Evolutionary conservation across 2,329 filamentous ascomycete species (phyloP).

Genomic region (Domatiomyces globalis): DNA sequence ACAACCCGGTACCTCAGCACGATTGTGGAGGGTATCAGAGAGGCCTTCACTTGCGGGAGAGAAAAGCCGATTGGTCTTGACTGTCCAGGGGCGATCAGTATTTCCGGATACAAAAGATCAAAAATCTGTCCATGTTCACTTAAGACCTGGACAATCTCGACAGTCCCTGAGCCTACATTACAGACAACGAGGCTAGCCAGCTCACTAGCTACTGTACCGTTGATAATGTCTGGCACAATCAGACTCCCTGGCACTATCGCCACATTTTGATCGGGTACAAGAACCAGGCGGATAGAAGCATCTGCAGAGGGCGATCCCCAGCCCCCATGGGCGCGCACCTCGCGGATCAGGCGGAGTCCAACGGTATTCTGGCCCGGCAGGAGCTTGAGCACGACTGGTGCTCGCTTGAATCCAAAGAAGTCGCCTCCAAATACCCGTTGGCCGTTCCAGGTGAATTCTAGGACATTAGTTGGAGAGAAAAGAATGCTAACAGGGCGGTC

Average conservation of each 20-base stretch:
- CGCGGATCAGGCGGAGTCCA: constrained; percentile 40
- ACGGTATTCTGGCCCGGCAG: constrained; percentile 37
- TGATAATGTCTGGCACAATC: constrained; percentile 39
- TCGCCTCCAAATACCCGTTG: constrained; percentile 43
- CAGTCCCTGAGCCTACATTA: constrained; percentile 5
- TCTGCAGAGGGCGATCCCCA: constrained; percentile 33
- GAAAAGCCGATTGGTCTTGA: constrained; percentile 23
- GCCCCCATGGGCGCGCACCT: constrained; percentile 44
- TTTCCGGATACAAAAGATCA: constrained; percentile 1
- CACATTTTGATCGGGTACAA: constrained; percentile 19
- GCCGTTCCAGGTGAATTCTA: constrained; percentile 41
- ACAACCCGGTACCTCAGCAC: not conserved
- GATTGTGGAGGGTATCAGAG: not conserved
- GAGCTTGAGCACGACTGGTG: constrained; percentile 37
- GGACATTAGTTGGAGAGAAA: constrained; percentile 34
- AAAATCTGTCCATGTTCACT: not conserved
- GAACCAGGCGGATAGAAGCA: constrained; percentile 25
- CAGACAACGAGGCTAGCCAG: constrained; percentile 21
- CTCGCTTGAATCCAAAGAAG: constrained; percentile 38
- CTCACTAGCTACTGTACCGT: constrained; percentile 32
- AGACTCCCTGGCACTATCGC: constrained; percentile 23
- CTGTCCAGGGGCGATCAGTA: constrained; percentile 21
- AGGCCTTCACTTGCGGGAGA: constrained; percentile 5
- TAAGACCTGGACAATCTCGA: constrained; percentile 10
- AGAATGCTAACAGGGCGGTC: constrained; percentile 19